Base-by-base conservation (phyloP, 495 filamentous ascomycete species). In the Cladorrhinum samala region DNA sequence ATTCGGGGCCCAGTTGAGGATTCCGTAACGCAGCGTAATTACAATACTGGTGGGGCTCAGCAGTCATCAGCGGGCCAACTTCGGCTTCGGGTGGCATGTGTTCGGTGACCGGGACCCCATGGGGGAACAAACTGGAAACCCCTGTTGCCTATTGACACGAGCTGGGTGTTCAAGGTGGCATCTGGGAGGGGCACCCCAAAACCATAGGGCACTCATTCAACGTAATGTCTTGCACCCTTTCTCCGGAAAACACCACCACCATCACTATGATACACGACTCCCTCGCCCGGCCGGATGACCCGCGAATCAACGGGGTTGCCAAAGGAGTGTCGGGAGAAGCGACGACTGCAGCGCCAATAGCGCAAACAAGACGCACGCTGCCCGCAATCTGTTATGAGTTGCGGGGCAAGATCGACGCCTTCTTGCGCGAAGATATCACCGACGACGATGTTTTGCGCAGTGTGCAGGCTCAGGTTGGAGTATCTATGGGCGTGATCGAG, bases 391-490 rank as follows among this genome's bases (percentile, higher is more conserved):
- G 66, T 55, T 57, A 58, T 52, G 55, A 56, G 54, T 77, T 93
- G 50, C 78, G 87, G 56, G 65, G 64, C 19, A 81, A 83, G 57
- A 76, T 96, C 46, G 72, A 78, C 21, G 71, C 71, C 25, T 95
- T 97, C 65, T 75, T 97, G 46, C 68, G 72, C 45, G 74, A 80
- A 61, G 44, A 60, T 66, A 82, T 45, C 20, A 47, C 50, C 44
- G 71, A 77, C 14, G 77, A 73, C 23, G 68, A 80, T 54, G 72
- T 83, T 17, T 68, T 93, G 58, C 72, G 75, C 58, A 71, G 71
- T 16, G 84, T 87, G 18, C 91, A 96, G 67, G 68, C 68, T 41
- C 90, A 92, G 73, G 86, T 84, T 41, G 74, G 81, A 42, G 73
- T 77, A 14, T 81, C 89, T 1, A 74, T 95, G 56, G 76, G 70